Evolutionary conservation across 805 yeast species (phyloP).

Genomic region (Nakazawaea populi): DNA sequence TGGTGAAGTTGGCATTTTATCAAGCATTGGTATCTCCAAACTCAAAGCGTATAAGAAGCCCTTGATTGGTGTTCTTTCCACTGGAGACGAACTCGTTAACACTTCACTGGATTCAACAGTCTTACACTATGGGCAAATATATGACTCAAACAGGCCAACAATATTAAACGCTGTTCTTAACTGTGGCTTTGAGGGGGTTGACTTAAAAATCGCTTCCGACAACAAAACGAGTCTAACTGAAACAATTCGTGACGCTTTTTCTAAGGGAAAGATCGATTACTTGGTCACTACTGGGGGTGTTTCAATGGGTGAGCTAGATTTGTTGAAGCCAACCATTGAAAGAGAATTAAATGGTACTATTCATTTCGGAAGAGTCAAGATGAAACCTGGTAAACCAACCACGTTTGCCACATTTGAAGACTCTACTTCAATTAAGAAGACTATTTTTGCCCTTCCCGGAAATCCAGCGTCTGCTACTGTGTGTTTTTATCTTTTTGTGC

Average conservation of each 20-base stretch:
- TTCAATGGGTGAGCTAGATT: conserved; percentile 53
- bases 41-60: conserved; percentile 37
- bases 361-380: conserved; percentile 50
- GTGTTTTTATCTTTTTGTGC: conserved; percentile 39
- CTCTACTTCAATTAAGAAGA: conserved; percentile 16
- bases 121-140: conserved; percentile 37
- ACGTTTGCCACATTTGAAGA: conserved; percentile 41
- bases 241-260: conserved; percentile 21
- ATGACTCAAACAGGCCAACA: conserved; percentile 45
- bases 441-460: conserved; percentile 48
- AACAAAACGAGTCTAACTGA: conserved; percentile 21
- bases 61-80: conserved; percentile 39
- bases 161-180: conserved; percentile 29
- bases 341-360: conserved; percentile 33
- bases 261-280: conserved; percentile 27
- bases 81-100: conserved; percentile 46
- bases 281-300: conserved; percentile 52
- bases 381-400: conserved; percentile 58
- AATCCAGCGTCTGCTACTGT: conserved; percentile 52
- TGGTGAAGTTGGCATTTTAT: conserved; percentile 44
- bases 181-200: conserved; percentile 33
- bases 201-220: conserved; percentile 47
- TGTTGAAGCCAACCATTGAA: conserved; percentile 43
- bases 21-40: conserved; percentile 36
- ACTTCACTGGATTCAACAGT: conserved; percentile 16